A percentile compares a stretch with the other conserved stretches of the same genome.
phyloP scores from a whole-genome alignment of 805 yeast species.

The Citeromyces matritensis region DNA sequence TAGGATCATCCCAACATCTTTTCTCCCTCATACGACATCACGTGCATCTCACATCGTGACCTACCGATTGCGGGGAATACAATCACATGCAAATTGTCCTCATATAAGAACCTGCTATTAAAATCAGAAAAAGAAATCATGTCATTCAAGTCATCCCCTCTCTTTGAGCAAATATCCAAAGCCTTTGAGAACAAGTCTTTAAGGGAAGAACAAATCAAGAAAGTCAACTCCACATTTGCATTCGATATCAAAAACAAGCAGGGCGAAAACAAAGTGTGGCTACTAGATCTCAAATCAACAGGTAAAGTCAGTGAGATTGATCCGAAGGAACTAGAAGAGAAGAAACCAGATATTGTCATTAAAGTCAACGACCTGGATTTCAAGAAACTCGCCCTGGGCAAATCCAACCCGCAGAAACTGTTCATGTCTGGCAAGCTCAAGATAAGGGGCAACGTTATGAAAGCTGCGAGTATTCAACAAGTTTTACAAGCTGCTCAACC shows the following conservation, averaged over 20 bases:
- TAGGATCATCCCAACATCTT: no score
- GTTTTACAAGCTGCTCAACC: constrained; percentile 41
- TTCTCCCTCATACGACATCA: no score
- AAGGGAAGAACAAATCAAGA: constrained; percentile 1
- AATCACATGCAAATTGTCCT: neutral
- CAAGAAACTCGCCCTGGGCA: constrained; percentile 57
- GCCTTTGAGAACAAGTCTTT: neutral
- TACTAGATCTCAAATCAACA: constrained; percentile 46
- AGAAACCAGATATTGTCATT: constrained; percentile 45
- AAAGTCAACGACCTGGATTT: constrained; percentile 54
- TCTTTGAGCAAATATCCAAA: neutral
- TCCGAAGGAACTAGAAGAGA: constrained; percentile 16
- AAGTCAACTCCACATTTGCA: constrained; percentile 46
- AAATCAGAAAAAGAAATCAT: no score
- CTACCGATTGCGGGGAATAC: neutral
- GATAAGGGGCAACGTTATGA: constrained; percentile 84
- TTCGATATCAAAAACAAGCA: constrained; percentile 54
- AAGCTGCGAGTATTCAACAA: constrained; percentile 65
- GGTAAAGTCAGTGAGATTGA: constrained; percentile 24
- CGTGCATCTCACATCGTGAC: no score
- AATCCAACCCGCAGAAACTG: constrained; percentile 73
- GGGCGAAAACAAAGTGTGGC: constrained; percentile 47
- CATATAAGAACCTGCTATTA: neutral
- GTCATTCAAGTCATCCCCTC: constrained; percentile 1
- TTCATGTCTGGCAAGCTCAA: constrained; percentile 77